Base-by-base conservation (phyloP, 371 early-diverging fungal genomes). In the Mortierella sp. region DNA sequence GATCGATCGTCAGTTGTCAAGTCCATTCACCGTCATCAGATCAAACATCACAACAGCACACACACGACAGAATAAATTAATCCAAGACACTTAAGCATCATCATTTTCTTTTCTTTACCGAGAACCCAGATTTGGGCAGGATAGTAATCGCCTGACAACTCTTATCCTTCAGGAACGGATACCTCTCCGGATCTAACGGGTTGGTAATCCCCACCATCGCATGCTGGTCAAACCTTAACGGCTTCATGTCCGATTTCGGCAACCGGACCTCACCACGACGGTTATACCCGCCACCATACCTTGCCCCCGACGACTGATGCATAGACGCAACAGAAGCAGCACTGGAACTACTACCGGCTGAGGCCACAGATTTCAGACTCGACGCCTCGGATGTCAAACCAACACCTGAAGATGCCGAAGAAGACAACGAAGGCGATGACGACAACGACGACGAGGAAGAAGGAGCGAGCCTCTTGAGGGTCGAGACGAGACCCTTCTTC, bases 191-290 rank as follows among this genome's bases (percentile, higher is more conserved):
- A 39, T 76, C 80, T 40, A 80, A 58, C 0, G 67, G 52, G 0
- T 65, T 58, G 0, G 80, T 76, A 6, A 80, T 29, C 4, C 80
- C 80, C 0, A 76, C 70, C 6, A 80, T 73, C 9, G 76, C 76
- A 47, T 68, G 73, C 52, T 80, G 80, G 40, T 80, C 80, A 50
- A 80, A 76, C 10, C 80, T 55, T 34, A 80, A 39, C 29, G 77
- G 63, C 3, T 53, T 68, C 26, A 48, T 52, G 31, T 80, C 80
- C 40, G 76, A 76, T 31, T 58, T 68, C 9, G 80, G 77, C 22
- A 79, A 37, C 4, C 52, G 55, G 10, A 55, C 29, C 19, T 68
- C 64, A 5, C 45, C 53, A 2, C 40, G 19, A 26, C 22, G 43
- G 37, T 50, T 52, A 26, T 22, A 29, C 9, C 66, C 68, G 39